Evolutionary conservation across 2,329 filamentous ascomycete species (phyloP), one percentile per base, ranked within the genome.

Genomic region (Cadophora sp.): DNA sequence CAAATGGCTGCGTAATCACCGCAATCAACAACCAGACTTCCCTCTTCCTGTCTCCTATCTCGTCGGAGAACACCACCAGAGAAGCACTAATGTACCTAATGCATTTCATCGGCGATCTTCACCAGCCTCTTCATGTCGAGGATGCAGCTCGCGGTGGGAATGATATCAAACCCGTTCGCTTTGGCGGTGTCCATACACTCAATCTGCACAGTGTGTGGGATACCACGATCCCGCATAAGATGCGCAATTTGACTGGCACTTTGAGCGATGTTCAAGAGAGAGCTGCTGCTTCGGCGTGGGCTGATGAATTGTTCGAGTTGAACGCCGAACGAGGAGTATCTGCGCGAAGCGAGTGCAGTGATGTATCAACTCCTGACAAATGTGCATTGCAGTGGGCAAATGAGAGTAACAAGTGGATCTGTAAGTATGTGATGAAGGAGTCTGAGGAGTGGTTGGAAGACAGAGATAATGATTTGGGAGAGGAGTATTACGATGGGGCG

Each of bases 181-280:
- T 88, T 27, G 83, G 82, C 3, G 56, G 50, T 41, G 63, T 64
- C 24, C 83, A 82, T 3, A 76, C 77, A 27, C 81, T 85, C 67
- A 92, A 92, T 74, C 81, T 92, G 62, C 90, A 92, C 74, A 84
- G 89, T 67, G 86, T 91, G n/a, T 93, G 90, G 90, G 90, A 92
- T 75, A 86, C 83, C 60, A 85, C 85, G 70, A 91, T 92, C 71
- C 83, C 86, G 0, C 87, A 90, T 78, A 85, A 88, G 75, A 78
- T 85, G 74, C 80, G 88, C 1, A 88, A 87, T 2, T 84, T 82
- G n/a, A 66, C 68, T 20, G 30, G 55, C 22, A 39, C 39, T 2
- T 50, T 36, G 39, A 61, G 16, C 2, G 30, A 68, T 33, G 45
- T 50, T 16, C 24, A 65, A 20, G 66, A 68, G 48, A 45, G 30